These are phyloP conservation scores for Tulasnella sp. DNA, from an alignment of 768 basidiomycete genomes.

Conservation along the genomic window DNA sequence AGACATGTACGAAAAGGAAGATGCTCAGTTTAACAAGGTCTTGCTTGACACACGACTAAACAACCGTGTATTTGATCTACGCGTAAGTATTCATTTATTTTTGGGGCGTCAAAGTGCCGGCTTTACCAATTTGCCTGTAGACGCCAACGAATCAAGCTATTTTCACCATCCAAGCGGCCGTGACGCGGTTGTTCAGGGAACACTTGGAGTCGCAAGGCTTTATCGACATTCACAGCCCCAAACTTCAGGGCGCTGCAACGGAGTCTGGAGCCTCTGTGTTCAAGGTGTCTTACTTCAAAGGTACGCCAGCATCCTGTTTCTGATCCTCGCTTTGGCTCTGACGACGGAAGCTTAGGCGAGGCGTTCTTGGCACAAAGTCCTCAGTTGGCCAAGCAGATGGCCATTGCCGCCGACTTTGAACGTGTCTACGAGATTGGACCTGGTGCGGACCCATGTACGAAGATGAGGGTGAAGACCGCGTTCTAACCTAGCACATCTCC, in stretches of 20 bases:
- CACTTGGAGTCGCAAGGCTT: slow-evolving; percentile 69
- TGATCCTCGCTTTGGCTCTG: not conserved
- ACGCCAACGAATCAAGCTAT: slow-evolving; percentile 85
- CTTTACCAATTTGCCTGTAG: not conserved
- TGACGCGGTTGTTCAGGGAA: slow-evolving; percentile 80
- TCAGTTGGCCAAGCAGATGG: slow-evolving; percentile 98
- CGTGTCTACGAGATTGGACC: slow-evolving; percentile 92
- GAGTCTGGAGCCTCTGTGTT: slow-evolving; percentile 96
- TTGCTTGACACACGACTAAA: slow-evolving; percentile 90
- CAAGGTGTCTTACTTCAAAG: slow-evolving; percentile 97
- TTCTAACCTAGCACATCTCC: not conserved
- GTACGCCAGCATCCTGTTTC: slow-evolving; percentile 33
- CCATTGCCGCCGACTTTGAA: slow-evolving; percentile 96
- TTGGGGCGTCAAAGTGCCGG: not conserved
- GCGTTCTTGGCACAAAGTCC: slow-evolving; percentile 96
- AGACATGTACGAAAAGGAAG: slow-evolving; percentile 52
- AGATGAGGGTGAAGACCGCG: not conserved
- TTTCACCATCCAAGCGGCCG: slow-evolving; percentile 84
- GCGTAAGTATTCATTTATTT: slow-evolving; percentile 55
- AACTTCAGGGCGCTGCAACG: slow-evolving; percentile 93
- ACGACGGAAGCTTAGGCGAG: slow-evolving; percentile 44
- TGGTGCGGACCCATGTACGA: slow-evolving; percentile 25
- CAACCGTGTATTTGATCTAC: slow-evolving; percentile 87
- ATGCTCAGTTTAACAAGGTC: slow-evolving; percentile 65
- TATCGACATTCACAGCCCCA: slow-evolving; percentile 94